These are phyloP conservation scores for Neurospora tetraspora DNA, from an alignment of 495 filamentous ascomycete genomes.

Conservation along the genomic window DNA sequence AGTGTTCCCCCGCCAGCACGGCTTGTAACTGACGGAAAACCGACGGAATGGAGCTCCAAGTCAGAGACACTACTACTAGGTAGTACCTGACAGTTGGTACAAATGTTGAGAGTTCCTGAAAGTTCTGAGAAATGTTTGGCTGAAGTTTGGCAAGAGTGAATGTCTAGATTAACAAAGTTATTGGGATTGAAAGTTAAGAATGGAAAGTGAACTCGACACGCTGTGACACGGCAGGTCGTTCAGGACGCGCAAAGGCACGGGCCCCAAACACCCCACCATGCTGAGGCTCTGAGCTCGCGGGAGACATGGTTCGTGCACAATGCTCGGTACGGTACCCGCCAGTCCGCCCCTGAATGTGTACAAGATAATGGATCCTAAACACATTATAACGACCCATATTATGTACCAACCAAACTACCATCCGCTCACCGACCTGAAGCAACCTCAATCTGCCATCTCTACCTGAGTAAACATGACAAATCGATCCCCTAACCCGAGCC, in stretches of 20 bases:
- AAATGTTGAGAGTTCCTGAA: neutral
- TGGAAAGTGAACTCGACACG: neutral
- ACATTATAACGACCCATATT: neutral
- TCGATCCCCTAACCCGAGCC: neutral
- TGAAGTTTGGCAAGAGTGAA: neutral
- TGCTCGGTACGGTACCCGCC: neutral
- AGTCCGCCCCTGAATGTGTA: neutral
- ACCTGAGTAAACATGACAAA: neutral
- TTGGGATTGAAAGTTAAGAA: neutral
- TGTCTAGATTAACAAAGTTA: neutral
- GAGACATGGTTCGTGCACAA: neutral
- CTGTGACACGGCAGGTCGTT: neutral
- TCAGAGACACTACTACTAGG: neutral
- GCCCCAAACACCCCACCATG: neutral
- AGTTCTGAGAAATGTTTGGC: neutral
- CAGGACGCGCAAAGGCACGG: neutral
- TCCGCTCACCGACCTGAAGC: neutral
- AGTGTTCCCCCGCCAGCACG: neutral
- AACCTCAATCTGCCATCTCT: no score
- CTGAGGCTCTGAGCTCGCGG: neutral
- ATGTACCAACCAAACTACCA: neutral
- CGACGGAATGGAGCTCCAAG: neutral
- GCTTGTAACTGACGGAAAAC: neutral
- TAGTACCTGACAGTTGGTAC: neutral
- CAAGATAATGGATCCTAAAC: neutral